These are phyloP conservation scores for Ustilago loliicola DNA, from an alignment of 1,284 basidiomycete genomes.

Conservation along the genomic window DNA sequence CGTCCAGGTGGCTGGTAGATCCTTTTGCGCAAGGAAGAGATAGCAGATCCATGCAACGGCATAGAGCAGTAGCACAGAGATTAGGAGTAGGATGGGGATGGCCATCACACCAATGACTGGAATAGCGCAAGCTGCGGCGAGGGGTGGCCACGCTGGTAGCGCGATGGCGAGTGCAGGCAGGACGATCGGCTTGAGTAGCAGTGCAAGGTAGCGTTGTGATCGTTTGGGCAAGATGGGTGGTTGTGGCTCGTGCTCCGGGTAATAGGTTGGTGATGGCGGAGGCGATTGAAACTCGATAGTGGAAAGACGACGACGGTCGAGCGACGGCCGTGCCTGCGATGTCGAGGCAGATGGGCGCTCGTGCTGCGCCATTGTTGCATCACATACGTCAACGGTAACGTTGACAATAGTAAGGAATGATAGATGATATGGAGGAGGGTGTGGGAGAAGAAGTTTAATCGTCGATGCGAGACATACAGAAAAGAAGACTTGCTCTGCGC, in stretches of 20 bases:
- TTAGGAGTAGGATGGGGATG: constrained; percentile 65
- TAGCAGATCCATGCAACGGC: constrained; percentile 68
- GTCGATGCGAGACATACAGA: neutral
- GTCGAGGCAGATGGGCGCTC: constrained; percentile 13
- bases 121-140: constrained; percentile 57
- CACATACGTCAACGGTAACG: neutral
- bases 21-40: constrained; percentile 66
- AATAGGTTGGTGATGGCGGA: constrained; percentile 46
- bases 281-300: constrained; percentile 23
- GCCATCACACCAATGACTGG: constrained; percentile 64
- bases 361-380: constrained; percentile 30
- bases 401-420: neutral
- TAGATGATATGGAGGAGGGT: neutral
- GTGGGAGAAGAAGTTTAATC: neutral
- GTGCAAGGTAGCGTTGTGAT: constrained; percentile 43
- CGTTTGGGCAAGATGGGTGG: constrained; percentile 37
- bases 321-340: constrained; percentile 11
- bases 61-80: constrained; percentile 66
- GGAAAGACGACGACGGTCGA: constrained; percentile 23
- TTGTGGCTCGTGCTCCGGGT: constrained; percentile 34
- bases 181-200: constrained; percentile 51
- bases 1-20: constrained; percentile 55
- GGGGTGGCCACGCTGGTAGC: constrained; percentile 60
- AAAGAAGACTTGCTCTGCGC: neutral
- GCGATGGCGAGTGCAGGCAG: constrained; percentile 56